Conservation (phyloP, 2,329 filamentous ascomycete genomes). For the Aureobasidium sp. region DNA sequence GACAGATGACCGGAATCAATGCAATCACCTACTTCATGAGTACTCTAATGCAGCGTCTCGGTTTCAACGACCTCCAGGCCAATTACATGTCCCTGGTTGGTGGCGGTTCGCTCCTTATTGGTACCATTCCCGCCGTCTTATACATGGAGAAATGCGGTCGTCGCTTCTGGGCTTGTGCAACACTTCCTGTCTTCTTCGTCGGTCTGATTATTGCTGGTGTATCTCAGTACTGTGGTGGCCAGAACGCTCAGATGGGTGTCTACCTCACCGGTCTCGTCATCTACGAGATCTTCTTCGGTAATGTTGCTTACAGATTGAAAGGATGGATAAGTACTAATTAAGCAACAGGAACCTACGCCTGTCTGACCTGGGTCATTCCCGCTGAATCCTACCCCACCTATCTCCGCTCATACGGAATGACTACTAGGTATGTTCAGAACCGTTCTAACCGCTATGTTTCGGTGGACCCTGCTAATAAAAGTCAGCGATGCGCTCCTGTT, state of each 20-base stretch:
- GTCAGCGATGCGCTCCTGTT: conserved; percentile 25
- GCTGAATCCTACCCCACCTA: conserved; percentile 67
- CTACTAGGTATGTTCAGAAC: too few relatives aligned
- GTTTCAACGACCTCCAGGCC: conserved; percentile 54
- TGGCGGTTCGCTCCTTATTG: conserved; percentile 56
- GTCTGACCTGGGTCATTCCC: conserved; percentile 35
- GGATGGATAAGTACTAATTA: too few relatives aligned
- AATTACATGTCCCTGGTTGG: conserved; percentile 73
- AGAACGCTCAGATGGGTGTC: conserved; percentile 47
- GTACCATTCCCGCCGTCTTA: conserved; percentile 37
- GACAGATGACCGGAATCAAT: conserved; percentile 58
- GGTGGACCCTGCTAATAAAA: too few relatives aligned
- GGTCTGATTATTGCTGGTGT: conserved; percentile 60
- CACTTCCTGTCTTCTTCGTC: conserved; percentile 65
- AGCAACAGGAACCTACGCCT: conserved; percentile 22
- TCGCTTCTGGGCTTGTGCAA: conserved; percentile 66
- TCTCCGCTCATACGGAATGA: conserved; percentile 56
- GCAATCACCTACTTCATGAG: conserved; percentile 68
- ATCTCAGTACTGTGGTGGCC: conserved; percentile 50
- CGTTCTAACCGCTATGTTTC: too few relatives aligned
- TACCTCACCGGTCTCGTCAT: conserved; percentile 62
- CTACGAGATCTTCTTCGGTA: conserved; percentile 55
- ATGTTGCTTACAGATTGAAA: too few relatives aligned
- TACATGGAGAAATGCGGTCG: conserved; percentile 66
- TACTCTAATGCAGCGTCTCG: conserved; percentile 59